Evolutionary conservation across 305 asterid species (phyloP).

Genomic region (Salvia sclarea): DNA sequence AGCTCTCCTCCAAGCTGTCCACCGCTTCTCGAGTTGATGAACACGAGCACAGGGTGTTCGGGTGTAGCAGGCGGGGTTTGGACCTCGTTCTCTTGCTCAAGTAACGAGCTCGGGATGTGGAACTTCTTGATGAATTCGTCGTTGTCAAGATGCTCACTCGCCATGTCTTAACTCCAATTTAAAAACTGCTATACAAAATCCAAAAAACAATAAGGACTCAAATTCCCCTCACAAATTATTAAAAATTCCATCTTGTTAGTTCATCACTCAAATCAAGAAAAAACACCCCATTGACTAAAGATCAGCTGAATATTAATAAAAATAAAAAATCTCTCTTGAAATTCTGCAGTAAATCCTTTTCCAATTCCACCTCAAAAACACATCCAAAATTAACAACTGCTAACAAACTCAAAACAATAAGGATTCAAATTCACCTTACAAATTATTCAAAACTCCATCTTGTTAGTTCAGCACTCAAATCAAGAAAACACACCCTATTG

Average conservation of each 20-base stretch:
- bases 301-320: too few relatives aligned
- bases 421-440: too few relatives aligned
- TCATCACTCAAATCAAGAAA: constrained; percentile 9
- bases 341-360: too few relatives aligned
- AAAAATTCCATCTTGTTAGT: neutral
- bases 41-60: constrained; percentile 79
- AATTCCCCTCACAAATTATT: neutral
- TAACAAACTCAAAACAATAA: constrained; percentile 22
- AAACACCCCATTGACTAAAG: neutral
- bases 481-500: neutral
- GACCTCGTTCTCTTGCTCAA: constrained; percentile 40
- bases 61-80: constrained; percentile 41
- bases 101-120: constrained; percentile 62
- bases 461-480: neutral
- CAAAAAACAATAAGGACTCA: too few relatives aligned
- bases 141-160: constrained; percentile 31
- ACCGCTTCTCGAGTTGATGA: constrained; percentile 88
- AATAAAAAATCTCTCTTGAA: constrained; percentile 4
- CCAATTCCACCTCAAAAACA: too few relatives aligned
- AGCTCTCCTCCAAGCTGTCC: constrained; percentile 96
- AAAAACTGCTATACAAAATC: constrained; percentile 31
- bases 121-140: constrained; percentile 51
- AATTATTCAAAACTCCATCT: neutral
- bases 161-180: constrained; percentile 35
- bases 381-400: constrained; percentile 37